Evolutionary conservation across 768 basidiomycete genomes (phyloP), one percentile per base, ranked within the genome.

Genomic region (Collybia sp.): DNA sequence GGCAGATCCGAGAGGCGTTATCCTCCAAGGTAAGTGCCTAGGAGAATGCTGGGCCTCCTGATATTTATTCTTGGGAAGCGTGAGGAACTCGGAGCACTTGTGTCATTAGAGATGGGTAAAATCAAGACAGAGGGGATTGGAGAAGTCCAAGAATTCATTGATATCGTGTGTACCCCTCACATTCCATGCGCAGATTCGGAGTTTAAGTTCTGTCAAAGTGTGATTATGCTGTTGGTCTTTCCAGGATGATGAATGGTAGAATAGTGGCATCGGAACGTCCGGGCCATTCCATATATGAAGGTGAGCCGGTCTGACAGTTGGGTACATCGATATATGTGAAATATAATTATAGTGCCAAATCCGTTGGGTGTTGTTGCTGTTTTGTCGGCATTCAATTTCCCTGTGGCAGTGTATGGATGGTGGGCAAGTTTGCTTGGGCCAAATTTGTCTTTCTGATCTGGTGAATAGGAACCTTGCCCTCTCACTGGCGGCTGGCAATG

Each of bases 321-420:
- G 35, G 17, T 25, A 25, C 38, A 13, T 45, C 46, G 50, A 51
- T 43, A 54, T 35, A 33, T 40, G 44, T 57, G 44, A 53, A 52
- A 58, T 56, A 51, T 52, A 57, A 50, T 54, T 9, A 25, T 62
- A 93, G 91, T 95, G 3, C 88, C 94, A 8, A 96, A 96, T 61
- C 94, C 95, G 16, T 74, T 97, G 40, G 77, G 78, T 13, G 73
- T 80, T 35, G 76, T 79, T 33, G 82, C 73, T 25, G 80, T 95
- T 9, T 67, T 98, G 43, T 86, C 90, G 16, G 95, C 95, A 0
- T 97, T 96, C 73, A 98, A 98, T 64, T 98, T 97, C 61, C 95
- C 95, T 9, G 83, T 91, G 36, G 93, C 93, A 30, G 91, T 94
- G 37, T 92, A 90, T 63, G 91, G 91, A 53, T 93, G 91, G 90